Evolutionary conservation across 192 early-diverging fungal species (phyloP), one percentile per base, ranked within the genome.

Genomic region (Coemansia reversa): DNA sequence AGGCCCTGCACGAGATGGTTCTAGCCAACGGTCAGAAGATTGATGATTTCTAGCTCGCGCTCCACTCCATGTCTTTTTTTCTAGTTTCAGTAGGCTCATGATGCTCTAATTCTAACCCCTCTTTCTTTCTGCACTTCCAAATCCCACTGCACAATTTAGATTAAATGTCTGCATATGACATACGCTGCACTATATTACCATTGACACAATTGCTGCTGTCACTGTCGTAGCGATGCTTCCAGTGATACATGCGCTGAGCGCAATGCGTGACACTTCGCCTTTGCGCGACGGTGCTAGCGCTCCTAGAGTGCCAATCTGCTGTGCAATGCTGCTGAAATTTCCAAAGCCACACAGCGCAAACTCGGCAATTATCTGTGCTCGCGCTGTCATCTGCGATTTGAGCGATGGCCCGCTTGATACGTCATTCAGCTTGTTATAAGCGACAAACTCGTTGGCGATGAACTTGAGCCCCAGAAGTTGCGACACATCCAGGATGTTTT

Each of bases 281-380:
- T 83, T 78, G 55, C 91, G 83, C 24, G 72, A 68, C 11, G 92
- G 92, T 16, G 90, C 88, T 71, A 96, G 83, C 58, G 89, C 82
- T 50, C 90, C 88, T 63, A 93, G 69, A 23, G 84, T 62, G 61
- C 89, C 88, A 55, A 92, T 88, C 81, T 94, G 90, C 64, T 89
- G 89, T 48, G 92, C 94, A 72, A 94, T 89, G 62, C 87, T 89
- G 12, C 85, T 85, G 18, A 94, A 78, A 84, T 94, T 96, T 25
- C 90, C 92, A 63, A 92, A 96, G n/a, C 90, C 90, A 60, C 92
- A 94, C 56, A 91, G 84, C 20, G 92, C 91, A 75, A 91, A 93
- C 27, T 90, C 87, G 11, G 82, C 68, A 42, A 91, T 84, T 16
- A 75, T 63, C 19, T 62, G 54, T 0, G 77, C 81, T 58, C 90